Percentiles rank a stretch among this genome's conserved stretches.
These are phyloP conservation scores for Calonectria naviculata DNA, from an alignment of 2,329 filamentous ascomycete species.

Conservation along the genomic window DNA sequence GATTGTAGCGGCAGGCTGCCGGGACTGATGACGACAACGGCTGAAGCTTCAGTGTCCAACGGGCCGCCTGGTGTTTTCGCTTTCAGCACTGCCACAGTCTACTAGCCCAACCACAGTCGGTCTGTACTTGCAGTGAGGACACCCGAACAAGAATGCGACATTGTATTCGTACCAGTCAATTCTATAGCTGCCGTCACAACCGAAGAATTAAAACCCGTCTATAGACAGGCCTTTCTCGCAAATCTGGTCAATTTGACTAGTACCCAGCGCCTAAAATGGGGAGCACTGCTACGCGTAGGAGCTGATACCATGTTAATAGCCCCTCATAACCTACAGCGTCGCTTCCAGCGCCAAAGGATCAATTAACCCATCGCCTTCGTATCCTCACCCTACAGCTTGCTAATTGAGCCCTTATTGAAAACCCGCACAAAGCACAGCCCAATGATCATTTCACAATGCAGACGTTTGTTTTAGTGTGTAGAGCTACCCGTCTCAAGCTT, in stretches of 20 bases:
- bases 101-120: background rate
- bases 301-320: background rate
- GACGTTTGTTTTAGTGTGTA: background rate
- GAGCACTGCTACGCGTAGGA: background rate
- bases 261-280: background rate
- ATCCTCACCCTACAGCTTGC: background rate
- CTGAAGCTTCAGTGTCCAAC: slow-evolving; percentile 7
- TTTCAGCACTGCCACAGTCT: slow-evolving; percentile 8
- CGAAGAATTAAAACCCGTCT: background rate
- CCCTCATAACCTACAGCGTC: background rate
- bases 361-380: background rate
- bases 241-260: background rate
- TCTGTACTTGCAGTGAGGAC: background rate
- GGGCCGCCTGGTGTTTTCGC: background rate
- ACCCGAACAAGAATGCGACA: slow-evolving; percentile 7
- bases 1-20: background rate
- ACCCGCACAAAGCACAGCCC: background rate
- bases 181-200: background rate
- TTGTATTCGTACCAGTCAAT: background rate
- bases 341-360: background rate
- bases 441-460: background rate
- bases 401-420: background rate
- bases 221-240: background rate
- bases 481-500: background rate
- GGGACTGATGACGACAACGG: slow-evolving; percentile 19